Percentiles rank a stretch among this genome's conserved stretches.
Conservation (phyloP, 108 stramenopile species). For the Skeletonema potamos region DNA sequence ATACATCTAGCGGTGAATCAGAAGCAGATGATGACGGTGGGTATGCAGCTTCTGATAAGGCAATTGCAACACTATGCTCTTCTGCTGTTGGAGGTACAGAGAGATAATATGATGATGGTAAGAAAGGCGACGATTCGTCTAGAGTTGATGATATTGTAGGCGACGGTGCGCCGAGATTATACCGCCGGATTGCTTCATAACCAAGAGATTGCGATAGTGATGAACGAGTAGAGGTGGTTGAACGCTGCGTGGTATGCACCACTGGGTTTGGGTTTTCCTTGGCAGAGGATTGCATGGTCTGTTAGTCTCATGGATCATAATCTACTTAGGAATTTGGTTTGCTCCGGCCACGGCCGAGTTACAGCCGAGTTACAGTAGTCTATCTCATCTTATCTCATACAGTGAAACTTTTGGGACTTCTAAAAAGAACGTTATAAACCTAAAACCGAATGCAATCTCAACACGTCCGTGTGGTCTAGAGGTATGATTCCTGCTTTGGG, state of each 20-base stretch:
- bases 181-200: slow-evolving; percentile 26
- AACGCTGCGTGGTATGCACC: slow-evolving; percentile 19
- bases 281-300: slow-evolving; percentile 3
- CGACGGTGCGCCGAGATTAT: slow-evolving; percentile 20
- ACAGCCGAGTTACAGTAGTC: no score
- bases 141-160: neutral
- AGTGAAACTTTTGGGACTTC: no score
- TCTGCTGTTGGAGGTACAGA: slow-evolving; percentile 23
- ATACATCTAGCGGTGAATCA: slow-evolving; percentile 10
- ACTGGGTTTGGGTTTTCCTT: slow-evolving; percentile 48
- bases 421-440: no score
- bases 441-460: no score
- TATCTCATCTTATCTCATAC: no score
- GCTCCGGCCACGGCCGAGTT: no score
- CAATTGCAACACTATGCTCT: slow-evolving; percentile 40
- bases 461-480: slow-evolving; percentile 84
- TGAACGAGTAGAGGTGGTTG: slow-evolving; percentile 17
- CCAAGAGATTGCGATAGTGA: slow-evolving; percentile 18
- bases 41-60: slow-evolving; percentile 37
- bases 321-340: no score
- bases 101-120: slow-evolving; percentile 1
- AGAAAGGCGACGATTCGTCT: neutral
- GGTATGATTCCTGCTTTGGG: slow-evolving; percentile 95
- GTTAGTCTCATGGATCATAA: neutral
- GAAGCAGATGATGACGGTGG: neutral